phyloP scores from a whole-genome alignment of 2,329 filamentous ascomycete genomes.

The Aspergillus thermomutatus region DNA sequence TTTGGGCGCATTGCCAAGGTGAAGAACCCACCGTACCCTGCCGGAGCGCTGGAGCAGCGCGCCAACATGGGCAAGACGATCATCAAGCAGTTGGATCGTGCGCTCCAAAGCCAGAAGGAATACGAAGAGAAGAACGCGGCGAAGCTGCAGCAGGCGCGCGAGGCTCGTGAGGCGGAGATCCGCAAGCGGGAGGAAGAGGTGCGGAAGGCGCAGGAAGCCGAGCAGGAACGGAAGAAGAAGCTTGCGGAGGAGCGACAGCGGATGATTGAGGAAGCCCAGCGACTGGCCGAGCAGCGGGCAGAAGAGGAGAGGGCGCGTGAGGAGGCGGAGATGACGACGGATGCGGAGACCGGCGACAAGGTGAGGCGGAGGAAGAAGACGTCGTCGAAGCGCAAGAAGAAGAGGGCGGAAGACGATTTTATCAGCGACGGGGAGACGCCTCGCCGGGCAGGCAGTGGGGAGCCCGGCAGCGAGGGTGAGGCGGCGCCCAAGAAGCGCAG shows the following conservation, averaged over 20 bases:
- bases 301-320: slow-evolving; percentile 67
- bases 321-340: slow-evolving; percentile 76
- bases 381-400: slow-evolving; percentile 60
- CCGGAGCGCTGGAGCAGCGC: slow-evolving; percentile 85
- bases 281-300: slow-evolving; percentile 65
- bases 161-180: slow-evolving; percentile 76
- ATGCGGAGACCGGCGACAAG: slow-evolving; percentile 77
- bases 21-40: slow-evolving; percentile 78
- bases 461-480: slow-evolving; percentile 34
- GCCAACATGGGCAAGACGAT: slow-evolving; percentile 98
- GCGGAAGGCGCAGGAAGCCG: slow-evolving; percentile 63
- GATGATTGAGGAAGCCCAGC: slow-evolving; percentile 72
- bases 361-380: slow-evolving; percentile 69
- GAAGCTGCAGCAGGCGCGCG: slow-evolving; percentile 76
- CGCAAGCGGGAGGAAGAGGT: slow-evolving; percentile 74
- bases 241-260: slow-evolving; percentile 81
- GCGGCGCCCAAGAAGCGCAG: slow-evolving; percentile 56
- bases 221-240: slow-evolving; percentile 72
- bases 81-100: slow-evolving; percentile 83
- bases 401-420: slow-evolving; percentile 38
- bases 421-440: slow-evolving; percentile 27
- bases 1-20: slow-evolving; percentile 59
- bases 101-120: slow-evolving; percentile 77
- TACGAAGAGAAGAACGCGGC: slow-evolving; percentile 92
- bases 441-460: slow-evolving; percentile 26